These are phyloP conservation scores for Cyanodermella asteris DNA, from an alignment of 2,329 filamentous ascomycete species.

Conservation along the genomic window DNA sequence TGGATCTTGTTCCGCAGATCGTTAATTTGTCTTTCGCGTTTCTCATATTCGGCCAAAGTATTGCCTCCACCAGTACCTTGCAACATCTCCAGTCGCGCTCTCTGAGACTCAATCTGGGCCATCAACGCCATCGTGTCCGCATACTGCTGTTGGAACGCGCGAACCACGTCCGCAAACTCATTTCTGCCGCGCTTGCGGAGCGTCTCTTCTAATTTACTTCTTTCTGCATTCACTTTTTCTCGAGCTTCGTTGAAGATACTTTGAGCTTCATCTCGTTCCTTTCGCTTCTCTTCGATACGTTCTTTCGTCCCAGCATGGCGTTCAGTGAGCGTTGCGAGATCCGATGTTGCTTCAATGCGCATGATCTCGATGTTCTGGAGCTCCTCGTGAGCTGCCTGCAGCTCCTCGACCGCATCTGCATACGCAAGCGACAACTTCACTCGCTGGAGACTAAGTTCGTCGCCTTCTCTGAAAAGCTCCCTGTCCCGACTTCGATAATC, in stretches of 20 bases:
- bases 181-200: slow-evolving; percentile 10
- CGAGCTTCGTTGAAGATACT: slow-evolving; percentile 7
- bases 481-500: too few species aligned
- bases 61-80: slow-evolving; percentile 56
- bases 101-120: slow-evolving; percentile 50
- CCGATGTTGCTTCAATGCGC: slow-evolving; percentile 62
- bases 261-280: slow-evolving; percentile 7
- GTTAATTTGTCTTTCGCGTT: slow-evolving; percentile 47
- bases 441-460: too few species aligned
- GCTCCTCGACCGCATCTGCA: slow-evolving; percentile 37
- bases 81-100: slow-evolving; percentile 57
- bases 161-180: slow-evolving; percentile 10
- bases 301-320: slow-evolving; percentile 40
- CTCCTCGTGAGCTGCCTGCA: slow-evolving; percentile 40
- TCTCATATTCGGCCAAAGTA: slow-evolving; percentile 56
- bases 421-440: too few species aligned
- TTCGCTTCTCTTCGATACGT: slow-evolving; percentile 16
- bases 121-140: slow-evolving; percentile 39
- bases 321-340: slow-evolving; percentile 44
- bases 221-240: slow-evolving; percentile 5
- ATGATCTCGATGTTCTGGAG: slow-evolving; percentile 49
- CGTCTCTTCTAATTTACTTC: too few species aligned
- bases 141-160: slow-evolving; percentile 21
- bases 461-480: too few species aligned
- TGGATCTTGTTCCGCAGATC: slow-evolving; percentile 38